Base-by-base conservation (phyloP, 2,329 filamentous ascomycete genomes). In the Hortaea sp. region DNA sequence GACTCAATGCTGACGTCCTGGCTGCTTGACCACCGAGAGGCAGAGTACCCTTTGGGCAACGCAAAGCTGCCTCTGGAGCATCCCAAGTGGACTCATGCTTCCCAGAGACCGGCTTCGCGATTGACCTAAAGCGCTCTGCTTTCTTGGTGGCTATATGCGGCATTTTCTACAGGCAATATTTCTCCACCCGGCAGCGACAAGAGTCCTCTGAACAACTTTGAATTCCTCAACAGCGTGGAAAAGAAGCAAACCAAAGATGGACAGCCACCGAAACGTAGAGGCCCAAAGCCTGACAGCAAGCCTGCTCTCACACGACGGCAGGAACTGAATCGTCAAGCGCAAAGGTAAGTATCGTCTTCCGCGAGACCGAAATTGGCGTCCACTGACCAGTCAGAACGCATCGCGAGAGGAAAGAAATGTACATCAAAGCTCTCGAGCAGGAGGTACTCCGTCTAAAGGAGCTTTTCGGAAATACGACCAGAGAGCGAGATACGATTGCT, bases 201-300 rank as follows among this genome's bases (percentile, higher is more conserved):
- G 38, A 49, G 49, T 12, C 49, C 50, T 7, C 29, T 52, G 13
- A 50, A 53, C 30, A 54, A 56, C 27, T 51, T 64, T 35, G 54
- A 50, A 30, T 67, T 85, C 50, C 76, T 85, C 65, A 88, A 81
- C 65, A 79, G 69, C 55, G 71, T 83, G 50, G 75, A 70, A 43
- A 92, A 88, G 70, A 87, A 82, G 62, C 78, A 77, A 9, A 88
- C 84, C n/a, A 76, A 84, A 75, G 89, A 95, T 72, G 89, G 88
- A 40, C 84, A 92, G 60, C 76, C 84, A 6, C 81, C 87, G 2
- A 98, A 97, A 69, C 81, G 87, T 55, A 81, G 92, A 66, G 92
- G 92, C 1, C 92, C 92, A 0, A 97, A 97, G 65, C 92, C 92
- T 13, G 92, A 97, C 65, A 94, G 85, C 71, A 95, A 94, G 63